Percentiles rank a stretch among this genome's conserved stretches.
phyloP scores from a whole-genome alignment of 2,329 filamentous ascomycete species.

The Penicillium sp. region DNA sequence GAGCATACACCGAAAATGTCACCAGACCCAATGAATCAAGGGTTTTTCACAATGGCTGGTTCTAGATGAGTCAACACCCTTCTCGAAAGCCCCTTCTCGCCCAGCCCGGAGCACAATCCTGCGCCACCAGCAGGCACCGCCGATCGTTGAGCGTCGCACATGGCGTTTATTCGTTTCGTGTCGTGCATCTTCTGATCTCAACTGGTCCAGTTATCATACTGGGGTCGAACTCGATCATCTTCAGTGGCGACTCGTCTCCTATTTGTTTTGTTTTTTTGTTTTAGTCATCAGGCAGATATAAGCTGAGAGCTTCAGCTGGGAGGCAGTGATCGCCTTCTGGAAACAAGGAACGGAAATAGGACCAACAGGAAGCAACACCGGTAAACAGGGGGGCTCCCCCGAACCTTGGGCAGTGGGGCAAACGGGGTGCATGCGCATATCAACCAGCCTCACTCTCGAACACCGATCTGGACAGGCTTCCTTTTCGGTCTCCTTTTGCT shows the following conservation, averaged over 20 bases:
- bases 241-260: neutral
- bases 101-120: slow-evolving; percentile 15
- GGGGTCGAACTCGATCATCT: neutral
- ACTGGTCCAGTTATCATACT: neutral
- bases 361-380: neutral
- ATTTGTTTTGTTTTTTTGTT: neutral
- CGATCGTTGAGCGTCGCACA: slow-evolving; percentile 25
- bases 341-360: neutral
- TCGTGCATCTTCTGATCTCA: neutral
- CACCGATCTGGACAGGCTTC: neutral
- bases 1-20: slow-evolving; percentile 16
- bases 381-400: neutral
- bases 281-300: neutral
- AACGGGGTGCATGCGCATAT: neutral
- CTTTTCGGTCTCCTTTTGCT: neutral
- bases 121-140: slow-evolving; percentile 19
- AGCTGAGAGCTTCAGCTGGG: neutral
- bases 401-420: neutral
- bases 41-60: slow-evolving; percentile 5
- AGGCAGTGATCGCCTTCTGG: neutral
- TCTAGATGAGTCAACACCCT: slow-evolving; percentile 19
- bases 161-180: slow-evolving; percentile 12
- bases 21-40: slow-evolving; percentile 17
- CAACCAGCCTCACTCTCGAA: neutral
- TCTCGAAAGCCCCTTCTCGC: slow-evolving; percentile 17